Evolutionary conservation across 2,329 filamentous ascomycete genomes (phyloP).

Genomic region (Pestalotiopsis fici): DNA sequence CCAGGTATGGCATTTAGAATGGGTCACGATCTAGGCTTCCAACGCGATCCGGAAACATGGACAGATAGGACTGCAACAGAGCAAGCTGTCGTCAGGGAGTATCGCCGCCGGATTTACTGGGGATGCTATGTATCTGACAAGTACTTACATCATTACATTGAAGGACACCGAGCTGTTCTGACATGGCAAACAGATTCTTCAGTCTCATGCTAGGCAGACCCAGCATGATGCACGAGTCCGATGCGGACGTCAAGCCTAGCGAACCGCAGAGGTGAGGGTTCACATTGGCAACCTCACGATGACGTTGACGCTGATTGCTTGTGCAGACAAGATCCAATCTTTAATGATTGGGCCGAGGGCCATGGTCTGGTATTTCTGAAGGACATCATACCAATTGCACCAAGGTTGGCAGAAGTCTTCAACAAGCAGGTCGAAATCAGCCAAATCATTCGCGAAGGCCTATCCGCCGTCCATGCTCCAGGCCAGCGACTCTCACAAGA

Average conservation of each 20-base stretch:
- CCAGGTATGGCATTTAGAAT: conserved; percentile 20
- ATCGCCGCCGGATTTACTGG: conserved; percentile 6
- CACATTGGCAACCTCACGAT: background rate
- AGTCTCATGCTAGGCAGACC: conserved; percentile 5
- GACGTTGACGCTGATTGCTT: background rate
- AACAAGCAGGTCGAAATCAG: conserved; percentile 7
- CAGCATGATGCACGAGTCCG: conserved; percentile 2
- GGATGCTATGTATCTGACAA: conserved; percentile 10
- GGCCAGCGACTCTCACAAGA: background rate
- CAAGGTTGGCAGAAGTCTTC: background rate
- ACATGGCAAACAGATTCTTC: background rate
- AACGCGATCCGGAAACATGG: conserved; percentile 11
- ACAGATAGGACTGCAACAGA: background rate
- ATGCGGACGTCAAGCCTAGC: background rate
- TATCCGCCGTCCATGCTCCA: background rate
- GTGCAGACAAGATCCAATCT: background rate
- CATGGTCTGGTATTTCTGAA: background rate
- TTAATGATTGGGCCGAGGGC: background rate
- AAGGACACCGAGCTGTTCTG: background rate
- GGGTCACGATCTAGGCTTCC: conserved; percentile 17
- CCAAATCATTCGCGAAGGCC: conserved; percentile 1
- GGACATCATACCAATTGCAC: background rate
- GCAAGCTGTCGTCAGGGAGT: conserved; percentile 1
- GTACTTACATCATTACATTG: background rate
- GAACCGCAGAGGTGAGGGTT: background rate